phyloP scores from a whole-genome alignment of 495 filamentous ascomycete species.

The Penicillium turbatum region DNA sequence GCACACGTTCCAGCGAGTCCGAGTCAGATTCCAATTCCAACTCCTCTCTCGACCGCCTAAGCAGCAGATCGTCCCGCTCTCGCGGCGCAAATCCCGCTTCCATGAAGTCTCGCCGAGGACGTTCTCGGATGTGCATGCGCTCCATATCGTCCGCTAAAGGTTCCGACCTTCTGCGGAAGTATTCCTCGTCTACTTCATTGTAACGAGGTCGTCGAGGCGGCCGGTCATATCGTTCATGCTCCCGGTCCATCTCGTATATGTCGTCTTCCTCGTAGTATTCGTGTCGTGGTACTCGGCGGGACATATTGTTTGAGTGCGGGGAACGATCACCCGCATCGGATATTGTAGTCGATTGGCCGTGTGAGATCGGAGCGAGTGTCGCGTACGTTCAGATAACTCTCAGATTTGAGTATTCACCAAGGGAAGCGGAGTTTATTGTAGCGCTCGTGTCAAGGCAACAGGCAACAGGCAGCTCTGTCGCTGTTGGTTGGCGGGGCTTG shows the following conservation, averaged over 20 bases:
- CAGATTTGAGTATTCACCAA: neutral
- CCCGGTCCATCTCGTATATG: slow-evolving; percentile 26
- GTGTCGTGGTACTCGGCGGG: slow-evolving; percentile 29
- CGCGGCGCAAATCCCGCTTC: slow-evolving; percentile 18
- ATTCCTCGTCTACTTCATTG: slow-evolving; percentile 22
- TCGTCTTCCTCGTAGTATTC: slow-evolving; percentile 33
- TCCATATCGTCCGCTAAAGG: slow-evolving; percentile 30
- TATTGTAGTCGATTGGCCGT: neutral
- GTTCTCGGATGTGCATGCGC: slow-evolving; percentile 29
- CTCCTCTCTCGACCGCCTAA: slow-evolving; percentile 24
- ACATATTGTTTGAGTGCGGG: slow-evolving; percentile 24
- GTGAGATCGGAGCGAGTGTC: neutral
- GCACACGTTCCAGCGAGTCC: slow-evolving; percentile 12
- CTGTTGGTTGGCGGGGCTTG: neutral
- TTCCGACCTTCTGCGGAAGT: slow-evolving; percentile 26
- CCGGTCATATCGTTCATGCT: slow-evolving; percentile 17
- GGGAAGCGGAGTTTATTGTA: neutral
- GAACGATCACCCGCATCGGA: slow-evolving; percentile 1
- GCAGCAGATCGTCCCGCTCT: slow-evolving; percentile 20
- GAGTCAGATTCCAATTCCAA: slow-evolving; percentile 24
- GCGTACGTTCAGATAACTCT: neutral
- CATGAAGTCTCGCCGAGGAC: slow-evolving; percentile 25
- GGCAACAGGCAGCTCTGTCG: neutral
- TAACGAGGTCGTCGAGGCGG: slow-evolving; percentile 19
- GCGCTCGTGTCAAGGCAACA: neutral